phyloP scores from a whole-genome alignment of 805 yeast genomes.

The Kodamaea fukazawae region DNA sequence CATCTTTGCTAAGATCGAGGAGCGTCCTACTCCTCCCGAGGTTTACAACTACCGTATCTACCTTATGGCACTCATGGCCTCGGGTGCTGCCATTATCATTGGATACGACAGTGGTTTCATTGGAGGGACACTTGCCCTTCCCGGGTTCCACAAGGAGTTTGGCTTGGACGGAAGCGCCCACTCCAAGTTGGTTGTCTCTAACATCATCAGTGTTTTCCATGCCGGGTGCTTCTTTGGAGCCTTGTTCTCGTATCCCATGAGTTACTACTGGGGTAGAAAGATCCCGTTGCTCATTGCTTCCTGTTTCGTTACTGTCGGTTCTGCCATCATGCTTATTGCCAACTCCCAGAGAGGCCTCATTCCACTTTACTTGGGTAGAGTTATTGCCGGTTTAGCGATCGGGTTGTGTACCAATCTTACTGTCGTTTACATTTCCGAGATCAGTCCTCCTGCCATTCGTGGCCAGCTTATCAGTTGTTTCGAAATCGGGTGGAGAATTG shows the following conservation, averaged over 20 bases:
- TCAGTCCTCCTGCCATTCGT: conserved; percentile 35
- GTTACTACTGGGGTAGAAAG: conserved; percentile 33
- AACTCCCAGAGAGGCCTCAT: conserved; percentile 25
- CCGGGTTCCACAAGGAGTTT: conserved; percentile 32
- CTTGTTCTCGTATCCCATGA: conserved; percentile 34
- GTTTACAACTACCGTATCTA: conserved; percentile 36
- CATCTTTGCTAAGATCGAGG: conserved; percentile 34
- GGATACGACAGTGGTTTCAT: conserved; percentile 43
- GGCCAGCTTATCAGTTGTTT: conserved; percentile 32
- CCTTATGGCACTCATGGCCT: conserved; percentile 35
- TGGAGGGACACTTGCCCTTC: conserved; percentile 38
- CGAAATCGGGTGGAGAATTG: conserved; percentile 40
- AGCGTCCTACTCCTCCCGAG: conserved; percentile 37
- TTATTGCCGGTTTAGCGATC: conserved; percentile 34
- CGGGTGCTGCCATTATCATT: conserved; percentile 39
- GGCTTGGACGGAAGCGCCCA: conserved; percentile 24
- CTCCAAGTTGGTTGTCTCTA: conserved; percentile 24
- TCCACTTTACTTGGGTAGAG: conserved; percentile 38
- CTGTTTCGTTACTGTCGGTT: conserved; percentile 31
- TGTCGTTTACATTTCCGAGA: conserved; percentile 35
- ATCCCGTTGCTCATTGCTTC: conserved; percentile 32
- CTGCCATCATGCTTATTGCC: conserved; percentile 37
- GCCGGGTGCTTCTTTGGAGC: conserved; percentile 43
- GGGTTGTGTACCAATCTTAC: conserved; percentile 37
- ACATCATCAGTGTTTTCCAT: conserved; percentile 39